Evolutionary conservation across 1,139 yeast genomes (phyloP).

Genomic region (Debaryomyces subglobosus): DNA sequence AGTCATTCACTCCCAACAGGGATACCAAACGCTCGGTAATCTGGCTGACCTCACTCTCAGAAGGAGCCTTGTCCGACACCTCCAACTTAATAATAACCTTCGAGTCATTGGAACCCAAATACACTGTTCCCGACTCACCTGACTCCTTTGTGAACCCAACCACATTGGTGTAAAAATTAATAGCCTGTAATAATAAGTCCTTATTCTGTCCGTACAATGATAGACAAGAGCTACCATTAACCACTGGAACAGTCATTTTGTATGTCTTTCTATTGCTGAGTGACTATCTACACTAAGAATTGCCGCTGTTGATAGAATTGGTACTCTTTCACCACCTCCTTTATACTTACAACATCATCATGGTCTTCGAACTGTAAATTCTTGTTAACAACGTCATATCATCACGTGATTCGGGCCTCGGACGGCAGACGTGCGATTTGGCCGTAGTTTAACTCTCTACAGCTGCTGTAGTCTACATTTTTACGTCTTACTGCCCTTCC

Average conservation of each 20-base stretch:
- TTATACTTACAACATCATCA: not conserved
- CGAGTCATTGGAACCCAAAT: constrained; percentile 36
- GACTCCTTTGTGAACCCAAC: constrained; percentile 44
- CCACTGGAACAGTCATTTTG: constrained; percentile 36
- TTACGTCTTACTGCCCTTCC: not conserved
- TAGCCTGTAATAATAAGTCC: constrained; percentile 37
- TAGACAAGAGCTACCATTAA: constrained; percentile 55
- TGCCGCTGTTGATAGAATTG: not conserved
- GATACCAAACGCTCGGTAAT: constrained; percentile 27
- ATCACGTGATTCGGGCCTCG: constrained; percentile 11
- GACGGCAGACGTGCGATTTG: constrained; percentile 14
- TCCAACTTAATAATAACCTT: constrained; percentile 33
- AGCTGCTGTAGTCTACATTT: not conserved
- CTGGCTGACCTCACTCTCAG: constrained; percentile 29
- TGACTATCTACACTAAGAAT: not conserved
- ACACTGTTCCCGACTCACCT: constrained; percentile 24
- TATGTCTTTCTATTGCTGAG: not conserved
- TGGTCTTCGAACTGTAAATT: not conserved
- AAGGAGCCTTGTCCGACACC: constrained; percentile 28
- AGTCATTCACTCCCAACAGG: constrained; percentile 42
- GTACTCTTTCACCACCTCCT: not conserved
- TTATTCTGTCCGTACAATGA: constrained; percentile 46
- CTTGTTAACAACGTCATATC: constrained; percentile 5
- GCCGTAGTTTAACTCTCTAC: not conserved
- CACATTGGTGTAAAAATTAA: constrained; percentile 49